These are phyloP conservation scores for Pouteria campechiana DNA, from an alignment of 179 eudicot species.

Conservation along the genomic window DNA sequence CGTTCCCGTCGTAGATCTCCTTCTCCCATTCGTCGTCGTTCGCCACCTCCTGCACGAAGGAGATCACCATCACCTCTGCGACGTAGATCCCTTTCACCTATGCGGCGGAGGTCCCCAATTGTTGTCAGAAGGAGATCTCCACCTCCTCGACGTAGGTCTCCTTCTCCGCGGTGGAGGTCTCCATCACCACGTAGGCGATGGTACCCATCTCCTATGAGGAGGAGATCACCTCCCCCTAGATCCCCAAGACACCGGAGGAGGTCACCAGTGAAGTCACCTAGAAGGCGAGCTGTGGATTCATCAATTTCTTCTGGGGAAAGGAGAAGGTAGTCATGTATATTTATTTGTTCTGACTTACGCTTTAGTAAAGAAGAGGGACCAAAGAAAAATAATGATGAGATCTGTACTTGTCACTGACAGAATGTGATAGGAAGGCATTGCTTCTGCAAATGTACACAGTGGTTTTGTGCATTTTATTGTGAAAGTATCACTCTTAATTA, in stretches of 20 bases:
- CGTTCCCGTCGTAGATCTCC: conserved; percentile 43
- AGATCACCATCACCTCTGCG: conserved; percentile 35
- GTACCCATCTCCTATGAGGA: conserved; percentile 34
- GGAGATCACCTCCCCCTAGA: conserved; percentile 34
- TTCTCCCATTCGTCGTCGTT: conserved; percentile 37
- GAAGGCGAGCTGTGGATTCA: conserved; percentile 44
- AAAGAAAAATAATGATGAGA: too few species aligned
- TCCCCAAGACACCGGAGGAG: conserved; percentile 28
- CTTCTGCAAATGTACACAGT: too few species aligned
- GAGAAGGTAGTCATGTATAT: not conserved
- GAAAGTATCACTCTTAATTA: too few species aligned
- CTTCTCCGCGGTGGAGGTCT: conserved; percentile 30
- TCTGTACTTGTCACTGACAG: too few species aligned
- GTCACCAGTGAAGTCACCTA: conserved; percentile 32
- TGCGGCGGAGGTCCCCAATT: conserved; percentile 30
- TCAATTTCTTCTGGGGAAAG: not conserved
- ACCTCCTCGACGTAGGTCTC: conserved; percentile 33
- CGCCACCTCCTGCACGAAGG: conserved; percentile 24
- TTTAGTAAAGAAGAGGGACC: too few species aligned
- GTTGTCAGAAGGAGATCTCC: conserved; percentile 35
- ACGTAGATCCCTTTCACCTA: conserved; percentile 49
- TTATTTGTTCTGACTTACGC: not conserved
- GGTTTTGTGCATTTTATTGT: too few species aligned
- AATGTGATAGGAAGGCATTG: too few species aligned
- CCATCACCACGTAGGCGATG: conserved; percentile 25